These are phyloP conservation scores for Lobosporangium transversale DNA, from an alignment of 192 early-diverging fungal genomes.

Conservation along the genomic window DNA sequence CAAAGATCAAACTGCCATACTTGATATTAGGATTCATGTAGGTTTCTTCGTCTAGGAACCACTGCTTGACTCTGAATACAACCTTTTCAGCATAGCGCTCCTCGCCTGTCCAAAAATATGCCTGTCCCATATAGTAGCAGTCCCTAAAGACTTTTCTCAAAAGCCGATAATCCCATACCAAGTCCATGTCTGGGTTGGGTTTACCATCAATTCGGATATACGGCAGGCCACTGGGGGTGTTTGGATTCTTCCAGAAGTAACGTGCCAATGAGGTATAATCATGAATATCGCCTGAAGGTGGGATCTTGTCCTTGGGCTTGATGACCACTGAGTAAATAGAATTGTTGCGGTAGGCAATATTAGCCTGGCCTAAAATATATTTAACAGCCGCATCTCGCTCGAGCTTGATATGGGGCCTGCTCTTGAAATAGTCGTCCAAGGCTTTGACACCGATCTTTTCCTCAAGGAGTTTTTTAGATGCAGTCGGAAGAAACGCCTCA, in stretches of 20 bases:
- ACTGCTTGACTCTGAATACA: conserved; percentile 53
- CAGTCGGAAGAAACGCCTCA: conserved; percentile 15
- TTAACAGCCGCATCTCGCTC: conserved; percentile 13
- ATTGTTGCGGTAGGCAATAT: conserved; percentile 46
- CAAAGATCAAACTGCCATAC: conserved; percentile 61
- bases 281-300: conserved; percentile 61
- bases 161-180: conserved; percentile 53
- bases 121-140: conserved; percentile 56
- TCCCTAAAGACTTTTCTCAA: conserved; percentile 54
- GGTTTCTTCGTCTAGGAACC: conserved; percentile 65
- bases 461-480: conserved; percentile 20
- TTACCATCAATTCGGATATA: conserved; percentile 62
- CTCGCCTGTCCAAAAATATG: conserved; percentile 64
- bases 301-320: conserved; percentile 50
- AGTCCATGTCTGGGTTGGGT: conserved; percentile 63
- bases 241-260: conserved; percentile 66
- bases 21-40: conserved; percentile 72
- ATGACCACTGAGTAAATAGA: conserved; percentile 62
- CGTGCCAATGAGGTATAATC: conserved; percentile 68
- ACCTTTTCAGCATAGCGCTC: conserved; percentile 60
- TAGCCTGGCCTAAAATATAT: conserved; percentile 41
- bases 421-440: conserved; percentile 15
- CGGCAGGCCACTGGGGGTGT: conserved; percentile 49
- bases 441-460: conserved; percentile 11
- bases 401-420: not conserved